These are phyloP conservation scores for Oryza glumipatula DNA, from an alignment of 176 grass and related monocot genomes.

Conservation along the genomic window DNA sequence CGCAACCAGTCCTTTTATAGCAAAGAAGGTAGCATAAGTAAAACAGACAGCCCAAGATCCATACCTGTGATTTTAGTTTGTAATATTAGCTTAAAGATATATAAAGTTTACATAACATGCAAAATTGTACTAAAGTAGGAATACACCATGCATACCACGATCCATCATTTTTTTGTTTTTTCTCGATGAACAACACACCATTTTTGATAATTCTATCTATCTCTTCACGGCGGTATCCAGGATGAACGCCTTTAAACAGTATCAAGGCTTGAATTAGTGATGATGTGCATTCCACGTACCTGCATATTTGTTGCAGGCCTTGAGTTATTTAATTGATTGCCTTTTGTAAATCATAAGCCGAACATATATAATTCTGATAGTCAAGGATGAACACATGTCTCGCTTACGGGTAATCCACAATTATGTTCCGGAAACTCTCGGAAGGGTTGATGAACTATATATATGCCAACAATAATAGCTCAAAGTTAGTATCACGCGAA, in stretches of 20 bases:
- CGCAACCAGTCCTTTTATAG: neutral
- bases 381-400: too few relatives aligned
- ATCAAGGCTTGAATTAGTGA: neutral
- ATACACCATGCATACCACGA: neutral
- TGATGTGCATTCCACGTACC: neutral
- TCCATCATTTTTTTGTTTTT: neutral
- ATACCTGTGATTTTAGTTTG: neutral
- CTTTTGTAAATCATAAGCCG: too few relatives aligned
- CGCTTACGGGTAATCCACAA: too few relatives aligned
- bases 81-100: too few relatives aligned
- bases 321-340: too few relatives aligned
- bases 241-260: neutral
- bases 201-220: neutral
- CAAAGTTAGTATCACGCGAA: too few relatives aligned
- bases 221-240: neutral
- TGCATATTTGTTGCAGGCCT: neutral
- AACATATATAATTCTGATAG: too few relatives aligned
- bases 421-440: too few relatives aligned
- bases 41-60: neutral
- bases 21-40: neutral
- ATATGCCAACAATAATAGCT: too few relatives aligned
- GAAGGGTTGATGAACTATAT: too few relatives aligned
- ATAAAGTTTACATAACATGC: too few relatives aligned
- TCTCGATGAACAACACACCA: neutral
- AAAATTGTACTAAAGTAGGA: neutral